Percentiles rank a stretch among this genome's conserved stretches.
Conservation (phyloP, 345 rosid genomes). For the Psidium guajava region DNA sequence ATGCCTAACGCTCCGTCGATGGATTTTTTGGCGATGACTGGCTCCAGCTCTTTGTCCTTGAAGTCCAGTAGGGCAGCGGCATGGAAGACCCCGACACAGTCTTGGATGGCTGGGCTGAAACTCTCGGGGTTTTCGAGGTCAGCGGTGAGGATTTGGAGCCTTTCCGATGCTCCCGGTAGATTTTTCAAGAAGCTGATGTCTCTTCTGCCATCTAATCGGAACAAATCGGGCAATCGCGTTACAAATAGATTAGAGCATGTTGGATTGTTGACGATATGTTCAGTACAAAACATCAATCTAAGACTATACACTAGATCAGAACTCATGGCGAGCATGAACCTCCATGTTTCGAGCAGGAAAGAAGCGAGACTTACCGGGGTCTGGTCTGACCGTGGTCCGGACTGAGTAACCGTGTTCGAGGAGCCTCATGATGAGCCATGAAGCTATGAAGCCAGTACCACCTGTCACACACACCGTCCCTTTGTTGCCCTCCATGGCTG, state of each 20-base stretch:
- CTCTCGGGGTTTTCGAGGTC: slow-evolving; percentile 10
- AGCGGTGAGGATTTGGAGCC: slow-evolving; percentile 19
- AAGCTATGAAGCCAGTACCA: slow-evolving; percentile 40
- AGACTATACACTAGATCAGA: background rate
- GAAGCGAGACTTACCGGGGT: slow-evolving; percentile 10
- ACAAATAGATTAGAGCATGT: background rate
- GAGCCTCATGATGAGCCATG: slow-evolving; percentile 49
- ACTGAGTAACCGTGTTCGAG: slow-evolving; percentile 42
- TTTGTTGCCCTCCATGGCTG: background rate
- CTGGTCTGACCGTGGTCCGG: slow-evolving; percentile 30
- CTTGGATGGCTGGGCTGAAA: background rate
- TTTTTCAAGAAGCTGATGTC: background rate
- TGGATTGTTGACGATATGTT: no score
- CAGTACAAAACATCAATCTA: background rate
- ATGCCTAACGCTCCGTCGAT: no score
- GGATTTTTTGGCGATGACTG: no score
- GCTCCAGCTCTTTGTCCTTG: no score
- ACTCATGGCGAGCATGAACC: background rate
- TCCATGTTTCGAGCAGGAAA: background rate
- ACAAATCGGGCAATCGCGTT: background rate
- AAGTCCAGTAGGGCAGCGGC: no score
- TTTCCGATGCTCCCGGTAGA: background rate
- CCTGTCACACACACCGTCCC: slow-evolving; percentile 46
- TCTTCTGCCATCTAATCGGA: background rate
- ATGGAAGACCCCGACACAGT: no score